Evolutionary conservation across 352 stramenopile genomes (phyloP).

Genomic region (Pythium dissotocum): DNA sequence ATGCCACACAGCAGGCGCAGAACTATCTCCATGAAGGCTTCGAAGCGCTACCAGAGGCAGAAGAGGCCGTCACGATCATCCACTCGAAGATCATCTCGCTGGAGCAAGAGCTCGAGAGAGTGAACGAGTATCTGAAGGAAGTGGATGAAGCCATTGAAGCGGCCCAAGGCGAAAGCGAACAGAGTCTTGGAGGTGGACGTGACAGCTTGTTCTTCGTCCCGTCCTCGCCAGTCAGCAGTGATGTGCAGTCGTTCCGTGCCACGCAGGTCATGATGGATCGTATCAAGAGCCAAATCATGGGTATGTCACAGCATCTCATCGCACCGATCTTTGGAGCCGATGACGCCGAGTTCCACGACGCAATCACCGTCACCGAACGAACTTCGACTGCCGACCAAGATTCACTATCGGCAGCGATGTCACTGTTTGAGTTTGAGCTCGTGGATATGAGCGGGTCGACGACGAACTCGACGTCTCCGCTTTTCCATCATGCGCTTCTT

Average conservation of each 20-base stretch:
- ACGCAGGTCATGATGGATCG: constrained; percentile 44
- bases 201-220: constrained; percentile 64
- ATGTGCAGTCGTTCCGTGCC: constrained; percentile 22
- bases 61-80: constrained; percentile 84
- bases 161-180: constrained; percentile 60
- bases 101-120: constrained; percentile 70
- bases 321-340: constrained; percentile 77
- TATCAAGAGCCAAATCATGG: constrained; percentile 60
- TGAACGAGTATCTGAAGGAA: constrained; percentile 62
- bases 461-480: constrained; percentile 45
- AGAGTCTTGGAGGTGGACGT: constrained; percentile 38
- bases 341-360: constrained; percentile 85
- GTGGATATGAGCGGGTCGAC: constrained; percentile 78
- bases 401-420: constrained; percentile 57
- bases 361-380: constrained; percentile 43
- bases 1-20: constrained; percentile 75
- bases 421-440: constrained; percentile 85
- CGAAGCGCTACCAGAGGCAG: constrained; percentile 62
- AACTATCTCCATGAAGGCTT: constrained; percentile 88
- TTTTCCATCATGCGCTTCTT: constrained; percentile 85
- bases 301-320: constrained; percentile 80
- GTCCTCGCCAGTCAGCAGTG: constrained; percentile 10
- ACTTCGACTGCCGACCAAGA: constrained; percentile 42
- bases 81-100: constrained; percentile 79
- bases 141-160: constrained; percentile 76